phyloP scores from a whole-genome alignment of 192 early-diverging fungal genomes.

The Entophlyctis luteolus region DNA sequence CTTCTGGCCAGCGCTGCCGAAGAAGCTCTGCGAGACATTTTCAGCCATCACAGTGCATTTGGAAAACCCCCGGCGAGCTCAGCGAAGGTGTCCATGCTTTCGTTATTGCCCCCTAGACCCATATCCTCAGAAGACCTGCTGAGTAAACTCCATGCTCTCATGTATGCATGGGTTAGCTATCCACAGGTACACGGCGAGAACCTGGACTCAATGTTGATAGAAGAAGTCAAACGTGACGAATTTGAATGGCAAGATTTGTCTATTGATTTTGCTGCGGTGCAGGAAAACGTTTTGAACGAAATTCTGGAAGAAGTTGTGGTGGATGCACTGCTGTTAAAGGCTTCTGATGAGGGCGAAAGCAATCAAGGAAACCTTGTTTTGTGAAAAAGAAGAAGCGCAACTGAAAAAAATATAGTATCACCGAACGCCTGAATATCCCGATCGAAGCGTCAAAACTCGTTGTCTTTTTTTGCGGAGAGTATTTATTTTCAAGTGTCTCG shows the following conservation, averaged over 20 bases:
- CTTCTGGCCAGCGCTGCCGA: not conserved
- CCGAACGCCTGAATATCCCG: too few relatives aligned
- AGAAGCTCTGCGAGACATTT: not conserved
- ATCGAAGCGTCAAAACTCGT: too few relatives aligned
- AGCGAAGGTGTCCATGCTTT: not conserved
- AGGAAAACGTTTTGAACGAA: not conserved
- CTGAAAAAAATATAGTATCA: too few relatives aligned
- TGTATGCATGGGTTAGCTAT: slow-evolving; percentile 24
- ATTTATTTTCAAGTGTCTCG: too few relatives aligned
- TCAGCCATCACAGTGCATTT: not conserved
- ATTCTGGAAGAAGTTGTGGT: not conserved
- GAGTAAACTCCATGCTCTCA: not conserved
- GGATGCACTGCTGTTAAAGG: too few relatives aligned
- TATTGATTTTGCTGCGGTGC: slow-evolving; percentile 4
- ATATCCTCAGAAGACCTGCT: not conserved
- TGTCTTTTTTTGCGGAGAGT: too few relatives aligned
- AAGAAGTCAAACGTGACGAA: slow-evolving; percentile 30
- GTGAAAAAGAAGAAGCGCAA: too few relatives aligned
- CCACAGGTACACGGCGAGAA: slow-evolving; percentile 36
- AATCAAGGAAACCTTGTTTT: too few relatives aligned
- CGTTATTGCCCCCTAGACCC: not conserved
- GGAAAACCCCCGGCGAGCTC: not conserved
- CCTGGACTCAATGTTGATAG: slow-evolving; percentile 37
- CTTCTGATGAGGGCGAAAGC: too few relatives aligned
- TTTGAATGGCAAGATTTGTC: slow-evolving; percentile 19